A percentile compares a stretch with the other conserved stretches of the same genome.
Conservation (phyloP, 1,284 basidiomycete genomes). For the Amylostereum areolatum region DNA sequence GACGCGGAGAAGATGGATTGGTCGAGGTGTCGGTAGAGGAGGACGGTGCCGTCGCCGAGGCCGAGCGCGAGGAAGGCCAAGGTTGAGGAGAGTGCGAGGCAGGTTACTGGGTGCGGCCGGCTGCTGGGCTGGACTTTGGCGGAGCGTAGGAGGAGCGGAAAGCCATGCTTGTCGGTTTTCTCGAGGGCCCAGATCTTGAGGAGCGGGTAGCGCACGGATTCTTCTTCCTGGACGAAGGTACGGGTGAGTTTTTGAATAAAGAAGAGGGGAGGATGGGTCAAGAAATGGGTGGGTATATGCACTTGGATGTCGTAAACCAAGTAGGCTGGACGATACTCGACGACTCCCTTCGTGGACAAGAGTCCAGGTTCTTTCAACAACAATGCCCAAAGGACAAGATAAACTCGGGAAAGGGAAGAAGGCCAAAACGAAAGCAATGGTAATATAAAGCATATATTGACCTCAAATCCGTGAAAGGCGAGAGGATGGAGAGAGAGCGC, state of each 20-base stretch:
- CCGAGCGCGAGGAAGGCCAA: constrained; percentile 87
- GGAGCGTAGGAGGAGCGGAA: constrained; percentile 70
- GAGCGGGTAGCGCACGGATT: constrained; percentile 63
- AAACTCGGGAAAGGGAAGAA: too few relatives aligned
- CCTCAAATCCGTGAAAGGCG: too few relatives aligned
- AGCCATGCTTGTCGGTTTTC: constrained; percentile 65
- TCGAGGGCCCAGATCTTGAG: constrained; percentile 89
- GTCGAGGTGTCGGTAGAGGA: constrained; percentile 87
- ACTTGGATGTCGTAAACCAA: too few relatives aligned
- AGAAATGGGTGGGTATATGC: too few relatives aligned
- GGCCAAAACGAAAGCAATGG: constrained; percentile 2
- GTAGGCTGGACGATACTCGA: too few relatives aligned
- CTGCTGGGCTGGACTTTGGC: constrained; percentile 73
- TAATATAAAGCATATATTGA: too few relatives aligned
- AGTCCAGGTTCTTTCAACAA: too few relatives aligned
- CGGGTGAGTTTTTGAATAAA: constrained; percentile 1
- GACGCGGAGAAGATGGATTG: constrained; percentile 71
- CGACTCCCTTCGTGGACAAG: too few relatives aligned
- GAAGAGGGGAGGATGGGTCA: not conserved
- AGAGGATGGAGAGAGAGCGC: too few relatives aligned
- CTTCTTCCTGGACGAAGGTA: constrained; percentile 65
- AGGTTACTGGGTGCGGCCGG: constrained; percentile 81
- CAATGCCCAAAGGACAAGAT: too few relatives aligned
- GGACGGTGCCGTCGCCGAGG: constrained; percentile 90
- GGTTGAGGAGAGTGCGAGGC: constrained; percentile 74